Evolutionary conservation across 306 rosid species (phyloP), one percentile per base, ranked within the genome.

Genomic region (Glycine tomentella): DNA sequence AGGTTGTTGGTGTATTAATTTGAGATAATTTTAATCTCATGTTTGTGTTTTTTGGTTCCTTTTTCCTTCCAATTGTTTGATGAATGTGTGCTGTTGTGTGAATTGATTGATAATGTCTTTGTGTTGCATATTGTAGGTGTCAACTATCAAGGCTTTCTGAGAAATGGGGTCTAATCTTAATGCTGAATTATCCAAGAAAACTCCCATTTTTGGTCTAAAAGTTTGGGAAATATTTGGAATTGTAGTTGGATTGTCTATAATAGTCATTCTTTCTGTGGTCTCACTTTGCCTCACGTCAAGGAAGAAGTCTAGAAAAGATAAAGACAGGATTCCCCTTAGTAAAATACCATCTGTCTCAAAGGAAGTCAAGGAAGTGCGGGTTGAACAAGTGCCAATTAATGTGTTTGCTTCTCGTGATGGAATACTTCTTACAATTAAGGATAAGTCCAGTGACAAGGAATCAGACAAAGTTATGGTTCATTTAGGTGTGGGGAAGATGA

Each of bases 161-260:
- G 78, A 72, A 68, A 95, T 95, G 98, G 91, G 87, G 76, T 76
- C 85, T 44, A 76, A 81, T 90, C 94, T 95, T 46, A 89, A 80
- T 63, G 87, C 87, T 50, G 92, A 87, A 74, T 82, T 95, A 15
- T 91, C 97, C 69, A 90, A 91, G 97, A 84, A 82, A 84, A 88
- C 94, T 69, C 70, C 77, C 40, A 40, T 93, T 63, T 77, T 91
- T 50, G 90, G 86, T 75, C 90, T 95, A 7, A 88, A 91, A 87
- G 97, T 91, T 76, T 95, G 99, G 99, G 92, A 92, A 84, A 79
- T 95, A 45, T 86, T 93, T 74, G 99, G 97, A 62, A 90, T 91
- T 87, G 90, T 81, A 16, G 97, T 95, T 61, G 99, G 88, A 2
- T 82, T 93, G 52, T 88, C 88, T 76, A 95, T 93, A 75, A 45